Base-by-base conservation (phyloP, 2,329 filamentous ascomycete species). In the Hirsutella rhossiliensis region DNA sequence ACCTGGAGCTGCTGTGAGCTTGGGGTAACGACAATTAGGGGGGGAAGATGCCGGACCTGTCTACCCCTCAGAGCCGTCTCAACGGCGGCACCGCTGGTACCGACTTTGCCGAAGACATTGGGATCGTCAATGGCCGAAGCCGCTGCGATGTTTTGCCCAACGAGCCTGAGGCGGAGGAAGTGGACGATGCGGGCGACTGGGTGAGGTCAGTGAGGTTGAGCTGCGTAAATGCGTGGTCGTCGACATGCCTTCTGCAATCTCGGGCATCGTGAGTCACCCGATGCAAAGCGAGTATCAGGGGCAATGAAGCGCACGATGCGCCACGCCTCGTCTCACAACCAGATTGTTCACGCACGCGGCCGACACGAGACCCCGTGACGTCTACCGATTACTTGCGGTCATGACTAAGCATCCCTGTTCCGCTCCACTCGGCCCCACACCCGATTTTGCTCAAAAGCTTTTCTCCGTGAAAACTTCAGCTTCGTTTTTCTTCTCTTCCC, bases 81-180 rank as follows among this genome's bases (percentile, higher is more conserved):
- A 49, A 98, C 88, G 28, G 82, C 83, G 0, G 76, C 62, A 1
- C 82, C 86, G 17, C 76, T 86, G 0, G 85, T 94, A 28, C 89
- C 88, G 18, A 80, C 88, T 64, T 97, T 96, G 53, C 89, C 88
- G 62, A 89, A 98, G 6, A 98, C 75, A 57, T 84, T 90, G 53
- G 71, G 68, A 65, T 98, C 90, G 55, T 95, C 82, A 49, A 82
- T 73, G 12, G 86, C 82, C 20, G 75, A 69, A 44, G 86, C 83
- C 36, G 74, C 76, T 40, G 73, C 67, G 48, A 98, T 81, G 11
- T 73, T 84, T 66, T 87, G 92, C 45, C 87, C 87, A 27, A 94
- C 83, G n/a, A 94, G 74, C 61, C 87, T 78, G 50, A 84, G 81
- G 47, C 79, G 81, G 34, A 98, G 77, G 60, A 82, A 94, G 60